Evolutionary conservation across 2,329 filamentous ascomycete genomes (phyloP).

Genomic region (Aspergillus neoniger): DNA sequence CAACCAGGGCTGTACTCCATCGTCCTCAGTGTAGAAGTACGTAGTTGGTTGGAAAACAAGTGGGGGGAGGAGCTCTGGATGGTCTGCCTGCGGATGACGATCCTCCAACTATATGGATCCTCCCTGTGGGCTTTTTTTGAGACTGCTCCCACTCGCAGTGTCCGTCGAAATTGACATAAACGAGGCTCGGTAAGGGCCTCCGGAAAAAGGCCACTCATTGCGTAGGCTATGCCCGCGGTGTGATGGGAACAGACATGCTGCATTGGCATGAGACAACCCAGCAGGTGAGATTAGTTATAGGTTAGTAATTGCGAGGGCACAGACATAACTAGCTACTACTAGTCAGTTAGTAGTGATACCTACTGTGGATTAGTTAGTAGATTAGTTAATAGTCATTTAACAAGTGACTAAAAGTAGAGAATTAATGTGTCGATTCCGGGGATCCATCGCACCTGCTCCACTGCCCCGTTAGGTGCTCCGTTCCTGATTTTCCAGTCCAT

Average conservation of each 20-base stretch:
- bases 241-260: not conserved
- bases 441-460: not conserved
- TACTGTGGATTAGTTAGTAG: too few species aligned
- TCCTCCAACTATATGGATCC: not conserved
- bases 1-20: not conserved
- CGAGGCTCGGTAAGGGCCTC: not conserved
- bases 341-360: too few species aligned
- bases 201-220: not conserved
- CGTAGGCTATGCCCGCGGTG: not conserved
- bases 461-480: not conserved
- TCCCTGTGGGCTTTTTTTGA: not conserved
- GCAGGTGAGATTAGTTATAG: too few species aligned
- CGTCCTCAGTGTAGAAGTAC: not conserved
- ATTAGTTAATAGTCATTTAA: not conserved
- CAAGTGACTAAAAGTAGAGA: not conserved
- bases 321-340: too few species aligned
- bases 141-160: too few species aligned
- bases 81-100: not conserved
- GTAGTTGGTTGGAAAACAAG: not conserved
- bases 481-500: conserved; percentile 3
- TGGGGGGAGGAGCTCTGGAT: not conserved
- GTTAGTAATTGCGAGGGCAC: too few species aligned
- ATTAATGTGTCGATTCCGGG: not conserved
- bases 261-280: not conserved
- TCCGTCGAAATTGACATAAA: too few species aligned